Percentiles rank a stretch among this genome's conserved stretches.
These are phyloP conservation scores for Agaricus subrufescens DNA, from an alignment of 768 basidiomycete species.

Conservation along the genomic window DNA sequence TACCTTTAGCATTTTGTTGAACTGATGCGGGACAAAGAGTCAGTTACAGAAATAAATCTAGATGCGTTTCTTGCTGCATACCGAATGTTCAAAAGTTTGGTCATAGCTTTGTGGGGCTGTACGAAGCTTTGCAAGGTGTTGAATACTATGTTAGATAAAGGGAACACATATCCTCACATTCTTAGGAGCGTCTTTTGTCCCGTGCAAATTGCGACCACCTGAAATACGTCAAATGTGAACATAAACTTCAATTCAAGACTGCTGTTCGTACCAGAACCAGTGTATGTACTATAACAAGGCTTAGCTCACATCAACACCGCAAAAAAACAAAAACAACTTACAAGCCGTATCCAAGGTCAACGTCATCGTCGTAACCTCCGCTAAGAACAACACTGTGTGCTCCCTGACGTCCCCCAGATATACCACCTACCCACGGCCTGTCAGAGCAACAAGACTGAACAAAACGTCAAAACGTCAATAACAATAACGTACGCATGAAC, in stretches of 20 bases:
- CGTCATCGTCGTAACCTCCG: constrained; percentile 85
- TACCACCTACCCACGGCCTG: constrained; percentile 84
- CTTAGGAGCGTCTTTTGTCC: constrained; percentile 77
- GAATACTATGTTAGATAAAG: not conserved
- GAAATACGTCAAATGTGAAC: constrained; percentile 3
- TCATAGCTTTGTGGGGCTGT: constrained; percentile 85
- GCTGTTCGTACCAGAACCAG: constrained; percentile 58
- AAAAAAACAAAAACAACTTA: constrained; percentile 33
- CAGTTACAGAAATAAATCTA: not conserved
- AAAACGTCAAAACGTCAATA: not conserved
- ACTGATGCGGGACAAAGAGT: constrained; percentile 22
- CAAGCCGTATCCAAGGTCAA: constrained; percentile 81
- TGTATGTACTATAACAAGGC: constrained; percentile 57
- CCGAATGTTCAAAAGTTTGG: constrained; percentile 71
- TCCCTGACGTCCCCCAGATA: constrained; percentile 59
- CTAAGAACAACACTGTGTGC: constrained; percentile 85
- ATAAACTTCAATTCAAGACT: not conserved
- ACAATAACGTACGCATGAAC: constrained; percentile 64
- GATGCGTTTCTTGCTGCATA: constrained; percentile 17
- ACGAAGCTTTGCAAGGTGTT: constrained; percentile 53
- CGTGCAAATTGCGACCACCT: constrained; percentile 86
- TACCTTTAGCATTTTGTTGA: constrained; percentile 69
- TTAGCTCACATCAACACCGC: not conserved
- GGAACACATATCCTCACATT: constrained; percentile 48
- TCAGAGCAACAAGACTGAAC: constrained; percentile 4